Percentiles rank a stretch among this genome's conserved stretches.
Evolutionary conservation across 2,329 filamentous ascomycete species (phyloP).

Genomic region (Alternaria sp.): DNA sequence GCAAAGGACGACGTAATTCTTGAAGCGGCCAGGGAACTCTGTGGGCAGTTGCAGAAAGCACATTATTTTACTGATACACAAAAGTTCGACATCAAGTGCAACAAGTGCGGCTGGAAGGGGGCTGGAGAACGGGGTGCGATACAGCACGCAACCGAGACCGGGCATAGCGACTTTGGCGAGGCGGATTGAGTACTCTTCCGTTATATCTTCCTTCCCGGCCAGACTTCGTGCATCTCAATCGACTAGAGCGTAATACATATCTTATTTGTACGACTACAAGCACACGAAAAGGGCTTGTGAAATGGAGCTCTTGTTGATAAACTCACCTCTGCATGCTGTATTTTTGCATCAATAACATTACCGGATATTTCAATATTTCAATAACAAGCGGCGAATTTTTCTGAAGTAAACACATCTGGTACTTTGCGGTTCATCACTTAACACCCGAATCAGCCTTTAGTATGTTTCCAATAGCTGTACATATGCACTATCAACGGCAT

Average conservation of each 20-base stretch:
- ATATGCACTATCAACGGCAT: not conserved
- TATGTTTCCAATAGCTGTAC: too few relatives aligned
- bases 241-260: not conserved
- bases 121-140: conserved; percentile 71
- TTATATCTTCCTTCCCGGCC: not conserved
- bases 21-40: conserved; percentile 66
- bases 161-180: conserved; percentile 51
- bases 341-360: not conserved
- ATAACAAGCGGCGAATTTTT: not conserved
- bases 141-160: conserved; percentile 69
- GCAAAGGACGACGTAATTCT: conserved; percentile 64
- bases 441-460: too few relatives aligned
- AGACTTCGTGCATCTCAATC: not conserved
- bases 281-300: not conserved
- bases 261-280: not conserved
- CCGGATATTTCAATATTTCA: too few relatives aligned
- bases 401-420: not conserved
- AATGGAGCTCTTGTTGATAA: not conserved
- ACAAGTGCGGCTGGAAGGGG: conserved; percentile 73
- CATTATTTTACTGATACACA: conserved; percentile 92
- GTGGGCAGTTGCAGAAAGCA: conserved; percentile 68
- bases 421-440: too few relatives aligned
- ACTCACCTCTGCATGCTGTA: not conserved
- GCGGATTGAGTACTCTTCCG: conserved; percentile 24
- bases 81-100: conserved; percentile 80